A percentile compares a stretch with the other conserved stretches of the same genome.
Conservation (phyloP, 2,329 filamentous ascomycete genomes). For the Tolypocladium pustulatum region DNA sequence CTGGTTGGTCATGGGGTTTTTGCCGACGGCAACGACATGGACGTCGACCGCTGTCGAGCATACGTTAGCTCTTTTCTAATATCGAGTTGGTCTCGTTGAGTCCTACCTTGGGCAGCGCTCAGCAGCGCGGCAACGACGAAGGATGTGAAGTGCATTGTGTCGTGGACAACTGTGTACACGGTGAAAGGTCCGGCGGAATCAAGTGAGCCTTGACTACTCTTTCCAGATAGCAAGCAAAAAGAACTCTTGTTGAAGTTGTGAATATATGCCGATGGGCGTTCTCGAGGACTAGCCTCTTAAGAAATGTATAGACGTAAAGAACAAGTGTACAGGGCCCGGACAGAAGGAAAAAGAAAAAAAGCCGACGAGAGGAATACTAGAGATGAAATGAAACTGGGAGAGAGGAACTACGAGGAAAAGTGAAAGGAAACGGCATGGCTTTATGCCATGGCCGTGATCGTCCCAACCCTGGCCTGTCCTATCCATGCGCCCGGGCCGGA, state of each 20-base stretch:
- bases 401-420: background rate
- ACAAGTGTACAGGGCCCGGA: background rate
- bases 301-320: background rate
- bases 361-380: background rate
- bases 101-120: conserved; percentile 35
- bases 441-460: background rate
- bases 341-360: background rate
- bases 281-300: conserved; percentile 35
- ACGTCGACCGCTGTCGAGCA: conserved; percentile 27
- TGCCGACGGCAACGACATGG: conserved; percentile 56
- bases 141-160: conserved; percentile 43
- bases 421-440: background rate
- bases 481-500: background rate
- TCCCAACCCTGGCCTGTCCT: background rate
- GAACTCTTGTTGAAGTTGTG: conserved; percentile 4
- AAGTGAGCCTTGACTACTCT: background rate
- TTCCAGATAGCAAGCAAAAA: background rate
- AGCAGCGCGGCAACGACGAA: conserved; percentile 35
- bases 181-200: background rate
- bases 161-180: conserved; percentile 6
- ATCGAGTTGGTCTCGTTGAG: background rate
- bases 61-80: background rate
- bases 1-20: conserved; percentile 36
- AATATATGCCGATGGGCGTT: background rate
- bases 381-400: background rate